These are phyloP conservation scores for Corchorus capsularis DNA, from an alignment of 345 rosid species.

Conservation along the genomic window DNA sequence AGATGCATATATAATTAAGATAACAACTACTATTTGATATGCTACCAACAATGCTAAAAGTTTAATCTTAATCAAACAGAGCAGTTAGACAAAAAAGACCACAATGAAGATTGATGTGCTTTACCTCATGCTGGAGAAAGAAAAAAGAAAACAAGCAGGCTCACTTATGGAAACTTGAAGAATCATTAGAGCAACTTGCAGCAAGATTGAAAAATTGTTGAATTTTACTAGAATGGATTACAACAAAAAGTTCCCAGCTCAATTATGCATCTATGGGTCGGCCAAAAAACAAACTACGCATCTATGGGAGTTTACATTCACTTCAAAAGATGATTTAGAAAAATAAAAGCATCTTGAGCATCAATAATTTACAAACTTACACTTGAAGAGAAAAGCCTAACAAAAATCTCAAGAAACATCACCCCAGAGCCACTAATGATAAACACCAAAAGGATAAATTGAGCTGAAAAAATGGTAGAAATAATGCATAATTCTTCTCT, in stretches of 20 bases:
- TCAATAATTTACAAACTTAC: constrained; percentile 3
- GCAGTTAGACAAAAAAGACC: not conserved
- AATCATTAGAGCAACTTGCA: not conserved
- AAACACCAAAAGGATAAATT: not conserved
- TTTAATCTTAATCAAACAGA: not conserved
- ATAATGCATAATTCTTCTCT: not conserved
- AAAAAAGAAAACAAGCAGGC: not conserved
- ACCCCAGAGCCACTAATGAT: not conserved
- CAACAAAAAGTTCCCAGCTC: not conserved
- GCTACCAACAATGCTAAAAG: not conserved
- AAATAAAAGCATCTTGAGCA: not conserved
- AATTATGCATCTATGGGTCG: not conserved
- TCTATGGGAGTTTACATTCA: not conserved
- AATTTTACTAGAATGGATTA: not conserved
- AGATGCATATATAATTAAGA: not conserved
- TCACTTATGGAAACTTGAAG: not conserved
- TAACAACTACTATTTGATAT: not conserved
- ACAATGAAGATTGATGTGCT: not conserved
- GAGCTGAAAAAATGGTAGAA: not conserved
- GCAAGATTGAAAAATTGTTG: not conserved
- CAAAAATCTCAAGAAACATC: not conserved
- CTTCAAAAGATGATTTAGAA: not conserved
- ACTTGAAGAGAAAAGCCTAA: not conserved
- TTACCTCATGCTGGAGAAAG: not conserved
- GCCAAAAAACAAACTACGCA: too few species aligned